Evolutionary conservation across 352 stramenopile species (phyloP).

Genomic region (Thraustochytrium sp.): DNA sequence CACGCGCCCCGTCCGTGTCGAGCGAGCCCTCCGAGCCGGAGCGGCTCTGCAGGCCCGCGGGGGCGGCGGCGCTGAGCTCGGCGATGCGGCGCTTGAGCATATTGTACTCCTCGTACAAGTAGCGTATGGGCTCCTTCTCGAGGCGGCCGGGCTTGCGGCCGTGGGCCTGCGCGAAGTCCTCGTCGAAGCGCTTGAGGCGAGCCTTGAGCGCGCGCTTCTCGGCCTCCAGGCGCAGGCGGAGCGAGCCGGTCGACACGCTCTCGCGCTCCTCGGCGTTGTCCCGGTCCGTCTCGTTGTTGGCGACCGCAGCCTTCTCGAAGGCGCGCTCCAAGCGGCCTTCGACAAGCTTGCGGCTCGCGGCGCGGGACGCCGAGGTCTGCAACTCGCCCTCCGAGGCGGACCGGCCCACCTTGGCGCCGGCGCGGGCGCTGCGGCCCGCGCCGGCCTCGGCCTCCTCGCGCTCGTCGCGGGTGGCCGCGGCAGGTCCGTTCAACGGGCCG

Average conservation of each 20-base stretch:
- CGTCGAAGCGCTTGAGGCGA: conserved; percentile 7
- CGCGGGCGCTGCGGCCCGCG: too few relatives aligned
- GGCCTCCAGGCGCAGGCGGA: not conserved
- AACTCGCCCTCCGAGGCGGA: not conserved
- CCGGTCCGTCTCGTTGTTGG: not conserved
- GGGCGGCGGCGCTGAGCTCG: not conserved
- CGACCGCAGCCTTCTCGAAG: conserved; percentile 11
- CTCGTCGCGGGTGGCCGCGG: too few relatives aligned
- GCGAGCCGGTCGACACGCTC: not conserved
- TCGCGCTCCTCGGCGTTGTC: not conserved
- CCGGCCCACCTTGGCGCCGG: too few relatives aligned
- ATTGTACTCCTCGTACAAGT: conserved; percentile 37
- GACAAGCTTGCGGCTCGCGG: not conserved
- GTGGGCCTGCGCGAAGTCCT: not conserved
- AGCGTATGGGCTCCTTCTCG: conserved; percentile 39
- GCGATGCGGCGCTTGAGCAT: not conserved
- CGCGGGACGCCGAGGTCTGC: not conserved
- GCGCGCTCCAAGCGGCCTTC: conserved; percentile 17
- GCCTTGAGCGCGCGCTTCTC: conserved; percentile 8
- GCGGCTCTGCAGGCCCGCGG: not conserved
- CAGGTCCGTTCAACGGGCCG: too few relatives aligned
- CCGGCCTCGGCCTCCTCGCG: too few relatives aligned
- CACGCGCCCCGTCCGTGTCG: not conserved
- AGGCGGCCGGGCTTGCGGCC: not conserved
- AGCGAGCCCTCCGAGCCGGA: not conserved